Evolutionary conservation across 129 eudicot species (phyloP).

Genomic region (Flaveria trinervia): DNA sequence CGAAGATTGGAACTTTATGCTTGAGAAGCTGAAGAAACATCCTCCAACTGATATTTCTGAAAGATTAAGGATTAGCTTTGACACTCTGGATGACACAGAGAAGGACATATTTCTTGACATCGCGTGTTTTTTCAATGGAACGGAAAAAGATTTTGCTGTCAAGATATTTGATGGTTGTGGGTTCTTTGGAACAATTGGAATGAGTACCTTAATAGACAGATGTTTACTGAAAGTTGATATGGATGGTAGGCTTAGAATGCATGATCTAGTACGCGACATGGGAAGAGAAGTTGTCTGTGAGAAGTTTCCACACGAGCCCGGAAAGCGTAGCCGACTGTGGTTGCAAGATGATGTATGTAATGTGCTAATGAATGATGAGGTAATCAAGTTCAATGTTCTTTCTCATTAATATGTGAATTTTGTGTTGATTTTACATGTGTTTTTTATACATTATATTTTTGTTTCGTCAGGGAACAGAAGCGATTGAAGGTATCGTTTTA

Average conservation of each 20-base stretch:
- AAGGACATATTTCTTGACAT: conserved; percentile 32
- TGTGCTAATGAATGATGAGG: conserved; percentile 20
- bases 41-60: background rate
- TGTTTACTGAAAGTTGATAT: conserved; percentile 24
- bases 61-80: conserved; percentile 23
- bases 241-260: conserved; percentile 25
- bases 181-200: conserved; percentile 13
- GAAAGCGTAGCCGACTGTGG: conserved; percentile 26
- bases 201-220: conserved; percentile 20
- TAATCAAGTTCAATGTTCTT: conserved; percentile 6
- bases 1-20: conserved; percentile 5
- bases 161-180: conserved; percentile 24
- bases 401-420: background rate
- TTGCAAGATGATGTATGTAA: conserved; percentile 12
- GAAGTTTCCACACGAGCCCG: conserved; percentile 21
- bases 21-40: conserved; percentile 8
- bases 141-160: conserved; percentile 3
- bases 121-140: conserved; percentile 27
- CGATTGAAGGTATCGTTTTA: conserved; percentile 14
- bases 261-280: conserved; percentile 24
- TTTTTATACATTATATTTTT: background rate
- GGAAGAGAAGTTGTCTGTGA: conserved; percentile 26
- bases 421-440: background rate
- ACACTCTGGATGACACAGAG: conserved; percentile 23
- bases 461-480: conserved; percentile 20